Evolutionary conservation across 2,329 filamentous ascomycete genomes (phyloP).

Genomic region (Fusarium praegraminearum): DNA sequence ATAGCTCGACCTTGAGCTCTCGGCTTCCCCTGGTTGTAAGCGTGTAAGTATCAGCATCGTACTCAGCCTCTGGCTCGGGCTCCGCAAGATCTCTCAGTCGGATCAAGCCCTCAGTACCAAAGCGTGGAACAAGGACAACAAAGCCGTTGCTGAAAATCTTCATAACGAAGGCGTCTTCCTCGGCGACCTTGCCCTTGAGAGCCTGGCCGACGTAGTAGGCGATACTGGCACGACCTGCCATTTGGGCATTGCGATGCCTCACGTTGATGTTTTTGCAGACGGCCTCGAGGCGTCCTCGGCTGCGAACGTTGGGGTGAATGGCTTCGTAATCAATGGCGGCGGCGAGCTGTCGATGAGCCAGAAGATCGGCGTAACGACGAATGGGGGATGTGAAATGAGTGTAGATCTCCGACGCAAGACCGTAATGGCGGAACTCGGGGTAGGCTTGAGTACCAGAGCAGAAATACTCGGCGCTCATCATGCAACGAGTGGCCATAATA

Average conservation of each 20-base stretch:
- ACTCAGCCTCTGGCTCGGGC: slow-evolving; percentile 81
- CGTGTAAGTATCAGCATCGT: slow-evolving; percentile 87
- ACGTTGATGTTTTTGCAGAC: slow-evolving; percentile 99
- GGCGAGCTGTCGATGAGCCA: slow-evolving; percentile 93
- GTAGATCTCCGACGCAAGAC: slow-evolving; percentile 95
- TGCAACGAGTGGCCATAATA: slow-evolving; percentile 97
- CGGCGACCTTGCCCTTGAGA: slow-evolving; percentile 78
- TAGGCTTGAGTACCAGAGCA: slow-evolving; percentile 93
- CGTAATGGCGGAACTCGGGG: slow-evolving; percentile 96
- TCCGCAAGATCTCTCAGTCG: slow-evolving; percentile 84
- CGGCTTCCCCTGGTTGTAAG: slow-evolving; percentile 71
- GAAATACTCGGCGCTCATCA: slow-evolving; percentile 99
- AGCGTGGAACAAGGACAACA: slow-evolving; percentile 94
- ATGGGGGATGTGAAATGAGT: slow-evolving; percentile 99
- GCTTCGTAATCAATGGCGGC: slow-evolving; percentile 94
- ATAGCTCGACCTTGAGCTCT: slow-evolving; percentile 78
- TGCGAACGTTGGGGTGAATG: slow-evolving; percentile 83
- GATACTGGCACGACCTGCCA: slow-evolving; percentile 92
- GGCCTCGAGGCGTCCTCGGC: slow-evolving; percentile 85
- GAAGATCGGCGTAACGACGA: slow-evolving; percentile 95
- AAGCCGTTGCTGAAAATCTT: slow-evolving; percentile 97
- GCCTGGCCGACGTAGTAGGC: slow-evolving; percentile 99
- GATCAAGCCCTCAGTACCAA: slow-evolving; percentile 94
- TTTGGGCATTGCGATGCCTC: slow-evolving; percentile 95
- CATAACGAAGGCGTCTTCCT: slow-evolving; percentile 97